These are phyloP conservation scores for Cryphonectria carpinicola DNA, from an alignment of 2,329 filamentous ascomycete species.

Conservation along the genomic window DNA sequence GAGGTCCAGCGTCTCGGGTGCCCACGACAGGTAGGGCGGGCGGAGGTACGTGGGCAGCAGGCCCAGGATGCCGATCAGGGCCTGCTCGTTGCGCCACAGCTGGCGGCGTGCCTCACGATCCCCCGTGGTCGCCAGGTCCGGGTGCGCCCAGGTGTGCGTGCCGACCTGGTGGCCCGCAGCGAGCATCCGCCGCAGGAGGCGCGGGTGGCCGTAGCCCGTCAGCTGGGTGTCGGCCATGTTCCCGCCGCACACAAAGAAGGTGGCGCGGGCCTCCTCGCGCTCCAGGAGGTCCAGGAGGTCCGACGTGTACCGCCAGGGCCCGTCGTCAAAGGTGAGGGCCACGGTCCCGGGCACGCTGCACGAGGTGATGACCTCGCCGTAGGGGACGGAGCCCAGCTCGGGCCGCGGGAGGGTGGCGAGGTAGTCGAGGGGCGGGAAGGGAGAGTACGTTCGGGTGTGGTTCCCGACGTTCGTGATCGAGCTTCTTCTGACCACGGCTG, in stretches of 20 bases:
- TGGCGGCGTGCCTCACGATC: constrained; percentile 42
- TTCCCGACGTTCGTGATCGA: not conserved
- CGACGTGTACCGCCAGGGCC: constrained; percentile 63
- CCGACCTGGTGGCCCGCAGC: constrained; percentile 52
- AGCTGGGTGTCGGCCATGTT: constrained; percentile 39
- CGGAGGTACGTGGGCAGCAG: constrained; percentile 44
- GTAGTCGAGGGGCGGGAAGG: constrained; percentile 15
- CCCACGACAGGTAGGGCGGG: constrained; percentile 25
- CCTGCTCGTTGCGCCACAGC: constrained; percentile 51
- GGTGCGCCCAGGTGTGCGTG: constrained; percentile 53
- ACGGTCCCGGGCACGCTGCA: constrained; percentile 62
- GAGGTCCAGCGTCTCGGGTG: constrained; percentile 10
- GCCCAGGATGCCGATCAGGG: constrained; percentile 47
- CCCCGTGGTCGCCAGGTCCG: constrained; percentile 43
- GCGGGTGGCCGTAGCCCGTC: constrained; percentile 28
- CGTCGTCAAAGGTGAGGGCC: constrained; percentile 70
- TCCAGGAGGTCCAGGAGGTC: constrained; percentile 65
- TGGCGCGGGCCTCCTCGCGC: constrained; percentile 63
- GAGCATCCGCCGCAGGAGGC: constrained; percentile 47
- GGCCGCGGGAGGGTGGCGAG: constrained; percentile 51
- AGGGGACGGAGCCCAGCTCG: constrained; percentile 56
- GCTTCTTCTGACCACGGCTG: not conserved
- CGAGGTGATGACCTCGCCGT: constrained; percentile 61
- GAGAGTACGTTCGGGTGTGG: not conserved
- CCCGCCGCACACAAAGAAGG: constrained; percentile 68